A percentile compares a stretch with the other conserved stretches of the same genome.
These are phyloP conservation scores for Umbellularia californica DNA, from an alignment of 164 flowering plant genomes.

Conservation along the genomic window DNA sequence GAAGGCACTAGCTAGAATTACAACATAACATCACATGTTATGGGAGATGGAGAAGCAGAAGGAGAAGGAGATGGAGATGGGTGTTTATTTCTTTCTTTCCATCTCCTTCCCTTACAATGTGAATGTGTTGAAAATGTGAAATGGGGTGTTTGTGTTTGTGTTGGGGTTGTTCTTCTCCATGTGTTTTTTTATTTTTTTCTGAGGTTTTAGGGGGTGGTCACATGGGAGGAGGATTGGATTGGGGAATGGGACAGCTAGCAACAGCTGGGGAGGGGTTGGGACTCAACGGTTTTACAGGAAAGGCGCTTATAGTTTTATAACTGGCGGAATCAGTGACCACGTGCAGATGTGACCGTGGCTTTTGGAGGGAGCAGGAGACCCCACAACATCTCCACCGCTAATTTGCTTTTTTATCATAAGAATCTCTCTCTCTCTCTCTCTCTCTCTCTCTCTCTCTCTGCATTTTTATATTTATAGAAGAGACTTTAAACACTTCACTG, in stretches of 20 bases:
- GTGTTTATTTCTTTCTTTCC: background rate
- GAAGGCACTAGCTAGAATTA: background rate
- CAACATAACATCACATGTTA: background rate
- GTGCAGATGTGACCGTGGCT: conserved; percentile 30
- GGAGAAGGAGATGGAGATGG: background rate
- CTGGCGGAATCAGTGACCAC: conserved; percentile 72
- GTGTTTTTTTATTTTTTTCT: background rate
- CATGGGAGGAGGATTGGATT: conserved; percentile 33
- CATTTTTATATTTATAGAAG: no score
- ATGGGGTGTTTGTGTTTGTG: background rate
- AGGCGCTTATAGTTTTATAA: conserved; percentile 42
- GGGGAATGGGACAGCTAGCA: conserved; percentile 66
- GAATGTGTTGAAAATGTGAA: background rate
- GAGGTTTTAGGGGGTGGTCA: conserved; percentile 34
- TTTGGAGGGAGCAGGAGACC: background rate
- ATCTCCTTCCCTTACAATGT: background rate
- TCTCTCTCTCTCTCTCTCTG: no score
- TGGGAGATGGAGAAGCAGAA: no score
- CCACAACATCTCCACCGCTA: background rate
- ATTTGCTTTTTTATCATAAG: no score
- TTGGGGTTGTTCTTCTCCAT: background rate
- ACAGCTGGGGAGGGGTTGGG: conserved; percentile 53
- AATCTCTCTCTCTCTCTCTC: no score
- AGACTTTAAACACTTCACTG: no score
- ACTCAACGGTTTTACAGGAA: conserved; percentile 45